Base-by-base conservation (phyloP, 345 rosid genomes). In the Citropsis articulata region DNA sequence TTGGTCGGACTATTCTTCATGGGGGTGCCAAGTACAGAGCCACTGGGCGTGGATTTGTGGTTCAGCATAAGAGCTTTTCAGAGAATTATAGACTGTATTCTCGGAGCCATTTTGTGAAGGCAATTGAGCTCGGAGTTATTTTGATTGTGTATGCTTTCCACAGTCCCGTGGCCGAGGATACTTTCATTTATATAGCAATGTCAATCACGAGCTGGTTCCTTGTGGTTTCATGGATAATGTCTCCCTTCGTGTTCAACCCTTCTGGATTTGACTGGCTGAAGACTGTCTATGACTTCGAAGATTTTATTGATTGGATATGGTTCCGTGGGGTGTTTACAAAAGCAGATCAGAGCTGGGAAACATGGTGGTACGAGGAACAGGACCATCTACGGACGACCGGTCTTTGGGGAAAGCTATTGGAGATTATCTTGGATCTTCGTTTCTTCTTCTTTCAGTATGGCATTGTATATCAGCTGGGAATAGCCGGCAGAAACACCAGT, bases 11-110 rank as follows among this genome's bases (percentile, higher is more conserved):
- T 64, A 87, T 94, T 79, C 95, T 94, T 80, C 98, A 94, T 40
- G 98, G 98, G 40, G 98, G 97, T 82, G 97, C 98, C 73, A 94
- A 91, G 86, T 94, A 94, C 75, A 83, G 92, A 75, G 91, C 98
- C 72, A 94, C 98, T 33, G 98, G 98, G 42, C 98, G 98, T 69
- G 98, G 97, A 71, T 94, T 92, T 68, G 98, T 92, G 78, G 98
- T 94, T 59, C 88, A 87, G 87, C 98, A 92, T 84, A 92, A 90
- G 82, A 84, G 90, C 71, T 94, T 92, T 83, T 82, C 92, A 3
- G 96, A 94, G 82, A 92, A 94, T 82, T 92, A 92, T 81, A 79
- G 98, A 64, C 88, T 91, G 36, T 92, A 91, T 78, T 90, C 96
- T 61, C 90, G 96, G 69, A 94, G 98, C 78, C 98, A 94, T 85